phyloP scores from a whole-genome alignment of 1,284 basidiomycete species.

The Moesziomyces sp. region DNA sequence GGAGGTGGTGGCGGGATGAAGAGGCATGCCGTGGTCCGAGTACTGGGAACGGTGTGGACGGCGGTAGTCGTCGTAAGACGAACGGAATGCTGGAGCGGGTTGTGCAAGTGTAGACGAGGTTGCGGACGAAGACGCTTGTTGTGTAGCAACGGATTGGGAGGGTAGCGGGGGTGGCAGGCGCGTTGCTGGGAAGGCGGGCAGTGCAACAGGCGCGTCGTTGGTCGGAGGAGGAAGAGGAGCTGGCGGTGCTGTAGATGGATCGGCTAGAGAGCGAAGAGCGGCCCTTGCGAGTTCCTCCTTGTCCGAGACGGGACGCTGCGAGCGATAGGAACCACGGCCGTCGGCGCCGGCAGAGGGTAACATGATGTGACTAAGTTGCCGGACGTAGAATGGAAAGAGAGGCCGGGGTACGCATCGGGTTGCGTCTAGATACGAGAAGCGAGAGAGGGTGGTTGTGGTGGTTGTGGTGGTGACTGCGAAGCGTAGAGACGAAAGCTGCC shows the following conservation, averaged over 20 bases:
- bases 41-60: slow-evolving; percentile 2
- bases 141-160: neutral
- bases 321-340: slow-evolving; percentile 11
- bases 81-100: slow-evolving; percentile 3
- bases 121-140: slow-evolving; percentile 8
- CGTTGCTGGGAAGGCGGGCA: neutral
- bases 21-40: neutral
- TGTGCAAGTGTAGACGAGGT: neutral
- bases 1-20: neutral
- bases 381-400: slow-evolving; percentile 4
- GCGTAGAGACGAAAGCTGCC: neutral
- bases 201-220: neutral
- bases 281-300: slow-evolving; percentile 45
- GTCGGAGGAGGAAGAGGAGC: slow-evolving; percentile 1
- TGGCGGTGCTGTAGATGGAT: neutral
- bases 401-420: neutral
- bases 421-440: too few relatives aligned
- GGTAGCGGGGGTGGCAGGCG: neutral
- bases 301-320: slow-evolving; percentile 16
- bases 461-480: too few relatives aligned
- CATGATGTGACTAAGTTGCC: slow-evolving; percentile 10
- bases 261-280: slow-evolving; percentile 38
- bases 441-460: neutral
- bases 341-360: slow-evolving; percentile 3
- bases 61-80: neutral